A percentile compares a stretch with the other conserved stretches of the same genome.
Conservation (phyloP, 805 yeast species). For the Scheffersomyces lignosus region DNA sequence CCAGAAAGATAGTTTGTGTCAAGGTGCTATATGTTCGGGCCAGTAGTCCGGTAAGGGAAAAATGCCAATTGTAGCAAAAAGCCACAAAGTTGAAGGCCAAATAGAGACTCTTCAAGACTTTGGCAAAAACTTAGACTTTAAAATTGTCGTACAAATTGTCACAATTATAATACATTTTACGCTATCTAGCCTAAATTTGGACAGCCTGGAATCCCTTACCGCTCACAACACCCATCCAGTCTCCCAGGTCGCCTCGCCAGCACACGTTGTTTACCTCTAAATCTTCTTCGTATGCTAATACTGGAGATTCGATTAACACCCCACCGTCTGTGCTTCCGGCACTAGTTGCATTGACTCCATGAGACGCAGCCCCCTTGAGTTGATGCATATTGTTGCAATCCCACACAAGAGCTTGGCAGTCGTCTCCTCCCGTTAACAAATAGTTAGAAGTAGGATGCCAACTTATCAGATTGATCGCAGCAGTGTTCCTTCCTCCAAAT, state of each 20-base stretch:
- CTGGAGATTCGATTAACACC: conserved; percentile 31
- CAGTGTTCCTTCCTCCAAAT: conserved; percentile 48
- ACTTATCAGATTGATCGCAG: conserved; percentile 66
- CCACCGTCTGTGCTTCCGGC: conserved; percentile 8
- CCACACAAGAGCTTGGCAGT: conserved; percentile 72
- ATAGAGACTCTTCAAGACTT: too few relatives aligned
- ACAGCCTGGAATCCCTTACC: conserved; percentile 73
- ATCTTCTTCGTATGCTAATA: conserved; percentile 57
- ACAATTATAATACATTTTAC: too few relatives aligned
- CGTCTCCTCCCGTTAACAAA: conserved; percentile 66
- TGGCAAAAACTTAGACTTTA: too few relatives aligned
- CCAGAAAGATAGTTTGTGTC: too few relatives aligned
- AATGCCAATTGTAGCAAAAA: too few relatives aligned
- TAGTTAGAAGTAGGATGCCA: conserved; percentile 83
- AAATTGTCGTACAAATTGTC: too few relatives aligned
- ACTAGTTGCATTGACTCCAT: conserved; percentile 3
- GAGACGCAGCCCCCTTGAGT: not conserved
- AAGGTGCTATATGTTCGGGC: too few relatives aligned
- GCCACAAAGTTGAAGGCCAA: too few relatives aligned
- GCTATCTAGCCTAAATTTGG: too few relatives aligned
- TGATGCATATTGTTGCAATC: conserved; percentile 44
- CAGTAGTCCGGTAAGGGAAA: too few relatives aligned
- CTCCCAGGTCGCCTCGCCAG: conserved; percentile 67
- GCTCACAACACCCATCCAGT: conserved; percentile 76
- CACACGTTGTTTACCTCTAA: conserved; percentile 75